Conservation (phyloP, 768 basidiomycete genomes). For the Lanmaoa rubissima region DNA sequence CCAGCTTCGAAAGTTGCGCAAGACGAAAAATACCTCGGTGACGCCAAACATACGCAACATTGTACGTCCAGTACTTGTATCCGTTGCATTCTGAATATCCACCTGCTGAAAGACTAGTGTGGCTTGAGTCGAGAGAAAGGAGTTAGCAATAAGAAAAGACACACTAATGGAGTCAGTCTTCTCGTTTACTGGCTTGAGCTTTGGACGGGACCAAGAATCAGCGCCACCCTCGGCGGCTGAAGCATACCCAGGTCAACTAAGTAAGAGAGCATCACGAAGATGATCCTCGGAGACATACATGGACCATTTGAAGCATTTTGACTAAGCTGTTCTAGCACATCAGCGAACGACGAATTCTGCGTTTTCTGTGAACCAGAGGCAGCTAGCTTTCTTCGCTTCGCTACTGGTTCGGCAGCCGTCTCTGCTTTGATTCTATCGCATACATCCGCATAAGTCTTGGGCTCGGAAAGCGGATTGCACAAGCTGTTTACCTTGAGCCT, state of each 20-base stretch:
- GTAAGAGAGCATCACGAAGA: neutral
- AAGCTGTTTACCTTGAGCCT: conserved; percentile 14
- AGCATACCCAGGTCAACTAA: neutral
- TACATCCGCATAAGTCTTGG: conserved; percentile 1
- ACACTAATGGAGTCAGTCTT: conserved; percentile 67
- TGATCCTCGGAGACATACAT: conserved; percentile 35
- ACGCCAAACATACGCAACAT: conserved; percentile 83
- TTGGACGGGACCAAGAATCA: conserved; percentile 69
- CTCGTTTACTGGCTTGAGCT: conserved; percentile 51
- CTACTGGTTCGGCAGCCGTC: conserved; percentile 36
- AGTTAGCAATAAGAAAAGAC: conserved; percentile 17
- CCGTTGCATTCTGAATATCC: conserved; percentile 74
- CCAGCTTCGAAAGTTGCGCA: neutral
- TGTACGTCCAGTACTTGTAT: conserved; percentile 40
- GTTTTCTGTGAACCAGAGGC: conserved; percentile 32
- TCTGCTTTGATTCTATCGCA: conserved; percentile 25
- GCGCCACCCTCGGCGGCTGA: conserved; percentile 76
- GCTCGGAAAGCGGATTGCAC: neutral
- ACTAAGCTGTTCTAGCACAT: conserved; percentile 61
- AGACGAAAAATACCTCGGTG: conserved; percentile 58
- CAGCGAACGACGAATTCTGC: conserved; percentile 50
- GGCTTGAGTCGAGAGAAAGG: neutral
- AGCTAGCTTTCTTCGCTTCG: conserved; percentile 55
- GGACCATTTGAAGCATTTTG: conserved; percentile 42
- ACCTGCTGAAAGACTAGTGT: conserved; percentile 90